A percentile compares a stretch with the other conserved stretches of the same genome.
Conservation (phyloP, 345 rosid genomes). For the Euclidium syriacum region DNA sequence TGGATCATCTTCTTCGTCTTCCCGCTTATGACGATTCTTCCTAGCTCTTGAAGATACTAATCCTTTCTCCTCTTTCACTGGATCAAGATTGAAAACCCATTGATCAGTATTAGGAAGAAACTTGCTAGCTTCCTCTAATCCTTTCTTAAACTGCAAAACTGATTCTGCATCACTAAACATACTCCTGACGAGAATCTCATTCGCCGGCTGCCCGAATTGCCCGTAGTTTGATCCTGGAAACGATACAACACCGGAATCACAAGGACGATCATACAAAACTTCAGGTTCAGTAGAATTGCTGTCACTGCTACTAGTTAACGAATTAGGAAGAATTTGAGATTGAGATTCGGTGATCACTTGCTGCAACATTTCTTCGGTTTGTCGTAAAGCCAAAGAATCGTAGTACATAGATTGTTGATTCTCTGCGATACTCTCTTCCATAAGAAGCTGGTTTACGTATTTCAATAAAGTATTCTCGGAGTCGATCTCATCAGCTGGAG, state of each 20-base stretch:
- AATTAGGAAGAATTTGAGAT: conserved; percentile 25
- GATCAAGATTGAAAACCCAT: conserved; percentile 36
- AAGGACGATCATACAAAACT: conserved; percentile 2
- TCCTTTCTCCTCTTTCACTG: conserved; percentile 30
- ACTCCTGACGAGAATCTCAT: conserved; percentile 44
- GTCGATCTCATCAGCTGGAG: conserved; percentile 35
- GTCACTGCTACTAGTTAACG: conserved; percentile 11
- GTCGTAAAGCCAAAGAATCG: conserved; percentile 51
- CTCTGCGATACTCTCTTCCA: conserved; percentile 68
- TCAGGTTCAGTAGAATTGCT: conserved; percentile 24
- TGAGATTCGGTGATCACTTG: conserved; percentile 46
- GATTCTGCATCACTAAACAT: conserved; percentile 54
- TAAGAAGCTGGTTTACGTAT: conserved; percentile 57
- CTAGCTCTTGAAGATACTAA: conserved; percentile 33
- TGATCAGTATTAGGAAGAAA: conserved; percentile 63
- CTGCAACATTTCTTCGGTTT: conserved; percentile 61
- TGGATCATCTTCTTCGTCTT: conserved; percentile 38
- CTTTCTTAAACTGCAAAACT: conserved; percentile 61
- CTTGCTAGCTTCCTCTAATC: conserved; percentile 81
- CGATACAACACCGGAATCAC: conserved; percentile 11
- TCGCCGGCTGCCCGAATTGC: conserved; percentile 32
- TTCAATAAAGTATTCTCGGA: conserved; percentile 48
- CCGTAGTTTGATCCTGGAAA: conserved; percentile 19
- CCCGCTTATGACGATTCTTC: conserved; percentile 56
- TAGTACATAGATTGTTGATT: conserved; percentile 43